Evolutionary conservation across 2,329 filamentous ascomycete genomes (phyloP), one percentile per base, ranked within the genome.

Genomic region (Talaromyces sp.): DNA sequence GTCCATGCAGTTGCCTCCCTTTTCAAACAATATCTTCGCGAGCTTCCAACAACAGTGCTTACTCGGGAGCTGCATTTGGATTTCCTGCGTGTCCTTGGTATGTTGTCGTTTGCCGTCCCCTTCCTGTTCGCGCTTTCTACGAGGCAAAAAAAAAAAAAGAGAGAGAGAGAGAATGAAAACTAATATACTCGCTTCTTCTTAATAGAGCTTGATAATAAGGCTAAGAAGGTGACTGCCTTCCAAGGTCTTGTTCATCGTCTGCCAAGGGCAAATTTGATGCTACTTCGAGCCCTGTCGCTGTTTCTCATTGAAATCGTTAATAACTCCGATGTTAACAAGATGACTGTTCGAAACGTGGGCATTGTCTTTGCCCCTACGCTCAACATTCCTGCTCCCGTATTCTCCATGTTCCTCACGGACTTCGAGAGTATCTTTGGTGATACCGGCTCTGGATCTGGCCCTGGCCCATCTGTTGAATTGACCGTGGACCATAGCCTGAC

Each of bases 351-450:
- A 61, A 99, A 99, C 67, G 90, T 99, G 49, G 93, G 94, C 59
- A 97, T 99, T 64, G 93, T 99, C 51, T 99, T 99, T 72, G 96
- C 94, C 14, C 94, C 94, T 0, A 97, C 94, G 0, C 82, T 99
- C 49, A 97, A 97, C 71, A 96, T 99, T 39, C 93, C 94, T 0
- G 91, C 91, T 0, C 92, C 93, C 0, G 88, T 99, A 10, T 97
- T 99, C 70, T 91, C 92, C 3, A 83, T 95, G 71, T 94, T 99
- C 72, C 80, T 99, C 52, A 92, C 94, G 59, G 92, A 97, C 66
- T 97, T 91, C 68, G 83, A 89, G 57, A 83, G 82, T 37, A 93
- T 99, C 43, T 99, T 97, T 68, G 88, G 88, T 17, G 80, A 86
- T 41, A 82, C 64, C 17, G 85, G 87, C 61, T 80, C 45, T 9